Evolutionary conservation across 1,284 basidiomycete species (phyloP), one percentile per base, ranked within the genome.

Genomic region (Fomitopsis schrenkii): DNA sequence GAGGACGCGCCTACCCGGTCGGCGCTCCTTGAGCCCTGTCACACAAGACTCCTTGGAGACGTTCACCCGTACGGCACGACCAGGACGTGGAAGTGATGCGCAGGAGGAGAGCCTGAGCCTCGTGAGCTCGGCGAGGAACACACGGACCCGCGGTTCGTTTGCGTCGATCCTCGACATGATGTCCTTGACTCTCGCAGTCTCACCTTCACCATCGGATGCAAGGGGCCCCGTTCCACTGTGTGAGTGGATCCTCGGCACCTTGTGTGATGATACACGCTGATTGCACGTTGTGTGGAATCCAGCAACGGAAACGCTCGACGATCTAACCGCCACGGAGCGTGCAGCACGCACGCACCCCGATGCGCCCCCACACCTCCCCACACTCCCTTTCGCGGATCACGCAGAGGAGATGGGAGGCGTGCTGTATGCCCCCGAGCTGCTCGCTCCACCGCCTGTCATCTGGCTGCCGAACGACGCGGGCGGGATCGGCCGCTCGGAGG

Each of bases 91-190:
- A 55, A 70, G 67, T 3, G 76, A 77, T 52, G 67, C 77, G 19
- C 81, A 83, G 58, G 79, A 81, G 57, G 86, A 86, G 67, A 81
- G 75, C 60, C 77, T 75, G 7, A 83, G 83, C 64, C 75, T 83
- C 55, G 80, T 80, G 35, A 86, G 80, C 70, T 83, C 80, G 57
- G 76, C 75, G 33, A 72, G 77, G 59, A 77, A 65, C 42, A 68
- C 75, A 9, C 74, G 83, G 28, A 73, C 78, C 42, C 80, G 88
- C 60, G 86, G 87, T 15, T 90, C 88, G 2, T 86, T 90, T 76
- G 88, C 89, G 3, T 87, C 84, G 30, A 87, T 91, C 57, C 76
- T 91, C 61, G 89, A 91, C 69, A 90, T 91, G 88, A 90, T 91
- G 87, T 87, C 86, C 60, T 68, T 86, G 60, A 91, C 88, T 15